Base-by-base conservation (phyloP, 352 stramenopile genomes). In the Phytopythium chamaehyphon region DNA sequence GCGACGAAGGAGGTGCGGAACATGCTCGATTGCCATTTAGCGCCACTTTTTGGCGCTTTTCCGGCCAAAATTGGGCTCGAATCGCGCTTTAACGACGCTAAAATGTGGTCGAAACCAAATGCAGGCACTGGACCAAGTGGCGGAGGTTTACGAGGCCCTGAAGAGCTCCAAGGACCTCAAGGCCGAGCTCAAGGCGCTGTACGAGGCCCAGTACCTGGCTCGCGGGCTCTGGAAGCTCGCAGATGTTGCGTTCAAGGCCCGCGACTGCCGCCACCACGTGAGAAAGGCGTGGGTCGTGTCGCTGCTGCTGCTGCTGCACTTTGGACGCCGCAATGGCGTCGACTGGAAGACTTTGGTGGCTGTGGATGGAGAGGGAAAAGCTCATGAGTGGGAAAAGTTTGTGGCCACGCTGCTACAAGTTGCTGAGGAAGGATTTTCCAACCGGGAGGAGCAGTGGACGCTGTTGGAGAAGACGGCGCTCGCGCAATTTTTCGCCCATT, bases 401-500 rank as follows among this genome's bases (percentile, higher is more conserved):
- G 55, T 64, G 43, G 56, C 60, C 12, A 65, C 62, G 23, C 61
- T 88, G 40, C 67, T 77, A 54, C 57, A 57, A 39, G 31, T 63
- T 4, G 35, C 63, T 33, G 39, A 37, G 6, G 59, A 71, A 23
- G 26, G 40, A 44, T 47, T 62, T 40, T 26, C 38, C 21, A 37
- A 39, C 3, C 8, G 64, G 22, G 40, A 61, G 54, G 70, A 69
- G 54, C 35, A 11, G 14, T 83, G 71, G 64, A 69, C 69, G 33
- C 47, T 84, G 14, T 64, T 64, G 36, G 79, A 93, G 54, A 71
- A 77, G 45, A 72, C 62, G 10, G 57, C 62, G 24, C 50, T 93
- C 4, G 61, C 74, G 14, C 77, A 86, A 38, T 88, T 92, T 49
- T 59, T 92, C 11, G 69, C 74, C 24, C 49, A 65, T 24, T 81